Evolutionary conservation across 148 eudicot species (phyloP).

Genomic region (Cornus suecica): DNA sequence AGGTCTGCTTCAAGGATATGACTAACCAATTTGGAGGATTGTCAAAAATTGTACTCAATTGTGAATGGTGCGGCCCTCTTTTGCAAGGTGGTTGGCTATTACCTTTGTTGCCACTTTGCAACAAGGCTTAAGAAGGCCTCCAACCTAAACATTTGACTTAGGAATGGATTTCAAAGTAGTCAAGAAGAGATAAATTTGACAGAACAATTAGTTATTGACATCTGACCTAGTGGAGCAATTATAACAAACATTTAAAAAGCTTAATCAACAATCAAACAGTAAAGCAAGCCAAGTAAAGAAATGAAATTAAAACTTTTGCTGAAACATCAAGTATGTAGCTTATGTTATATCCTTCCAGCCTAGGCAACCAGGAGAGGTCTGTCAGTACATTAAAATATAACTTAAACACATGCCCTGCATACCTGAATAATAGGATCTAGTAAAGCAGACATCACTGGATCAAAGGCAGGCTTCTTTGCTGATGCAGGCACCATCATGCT

Average conservation of each 20-base stretch:
- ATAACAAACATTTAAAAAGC: not conserved
- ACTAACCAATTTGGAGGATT: too few relatives aligned
- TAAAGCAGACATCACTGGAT: constrained; percentile 85
- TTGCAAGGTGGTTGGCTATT: too few relatives aligned
- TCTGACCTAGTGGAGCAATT: not conserved
- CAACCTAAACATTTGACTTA: not conserved
- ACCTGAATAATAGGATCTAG: constrained; percentile 97
- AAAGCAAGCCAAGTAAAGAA: not conserved
- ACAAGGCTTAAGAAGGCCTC: not conserved
- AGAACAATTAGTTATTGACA: not conserved
- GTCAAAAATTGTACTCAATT: not conserved
- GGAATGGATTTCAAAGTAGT: not conserved
- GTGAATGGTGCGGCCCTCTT: too few relatives aligned
- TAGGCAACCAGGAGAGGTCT: not conserved
- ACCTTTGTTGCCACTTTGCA: too few relatives aligned
- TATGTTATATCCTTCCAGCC: not conserved
- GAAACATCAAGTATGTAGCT: not conserved
- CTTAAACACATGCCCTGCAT: not conserved
- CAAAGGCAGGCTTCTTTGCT: constrained; percentile 67
- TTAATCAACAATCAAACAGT: not conserved
- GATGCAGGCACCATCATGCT: constrained; percentile 95
- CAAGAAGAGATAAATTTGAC: not conserved
- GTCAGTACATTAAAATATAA: not conserved
- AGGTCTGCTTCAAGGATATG: too few relatives aligned
- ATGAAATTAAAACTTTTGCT: not conserved